phyloP scores from a whole-genome alignment of 768 basidiomycete species.

The Porpolomopsis calyptriformis region DNA sequence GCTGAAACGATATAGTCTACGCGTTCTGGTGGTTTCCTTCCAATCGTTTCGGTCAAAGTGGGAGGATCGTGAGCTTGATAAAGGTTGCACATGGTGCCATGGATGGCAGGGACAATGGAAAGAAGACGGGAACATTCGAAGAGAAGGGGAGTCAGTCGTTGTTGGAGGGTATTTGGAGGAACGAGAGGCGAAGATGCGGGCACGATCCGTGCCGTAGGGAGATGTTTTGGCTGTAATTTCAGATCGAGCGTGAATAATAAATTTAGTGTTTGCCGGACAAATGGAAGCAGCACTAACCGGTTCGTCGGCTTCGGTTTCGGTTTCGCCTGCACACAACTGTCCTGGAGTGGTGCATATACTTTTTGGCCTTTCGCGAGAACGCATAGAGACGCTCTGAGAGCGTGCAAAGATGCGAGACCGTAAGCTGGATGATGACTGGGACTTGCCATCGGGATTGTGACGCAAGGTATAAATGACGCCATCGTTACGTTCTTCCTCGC shows the following conservation, averaged over 20 bases:
- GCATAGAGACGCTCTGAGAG: slow-evolving; percentile 12
- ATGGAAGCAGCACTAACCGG: slow-evolving; percentile 38
- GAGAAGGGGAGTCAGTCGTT: slow-evolving; percentile 44
- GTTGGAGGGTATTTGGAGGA: slow-evolving; percentile 36
- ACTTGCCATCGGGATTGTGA: slow-evolving; percentile 8
- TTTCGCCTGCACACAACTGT: slow-evolving; percentile 56
- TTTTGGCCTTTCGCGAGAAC: slow-evolving; percentile 20
- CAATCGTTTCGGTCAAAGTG: slow-evolving; percentile 9
- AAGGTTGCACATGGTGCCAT: slow-evolving; percentile 54
- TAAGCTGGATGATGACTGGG: slow-evolving; percentile 14
- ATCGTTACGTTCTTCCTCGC: slow-evolving; percentile 24
- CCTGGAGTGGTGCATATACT: slow-evolving; percentile 55
- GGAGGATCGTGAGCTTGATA: slow-evolving; percentile 44
- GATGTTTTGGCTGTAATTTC: slow-evolving; percentile 40
- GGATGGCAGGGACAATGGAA: slow-evolving; percentile 59
- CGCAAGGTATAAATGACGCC: slow-evolving; percentile 23
- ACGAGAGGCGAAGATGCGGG: slow-evolving; percentile 39
- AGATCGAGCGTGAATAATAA: neutral
- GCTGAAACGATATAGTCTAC: slow-evolving; percentile 59
- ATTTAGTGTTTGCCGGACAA: neutral
- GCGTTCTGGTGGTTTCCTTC: slow-evolving; percentile 35
- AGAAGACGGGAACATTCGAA: slow-evolving; percentile 64
- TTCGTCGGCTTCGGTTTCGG: slow-evolving; percentile 71
- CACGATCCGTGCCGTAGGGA: slow-evolving; percentile 60
- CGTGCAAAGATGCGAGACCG: slow-evolving; percentile 24